Base-by-base conservation (phyloP, 768 basidiomycete species). In the Kwoniella sp. region DNA sequence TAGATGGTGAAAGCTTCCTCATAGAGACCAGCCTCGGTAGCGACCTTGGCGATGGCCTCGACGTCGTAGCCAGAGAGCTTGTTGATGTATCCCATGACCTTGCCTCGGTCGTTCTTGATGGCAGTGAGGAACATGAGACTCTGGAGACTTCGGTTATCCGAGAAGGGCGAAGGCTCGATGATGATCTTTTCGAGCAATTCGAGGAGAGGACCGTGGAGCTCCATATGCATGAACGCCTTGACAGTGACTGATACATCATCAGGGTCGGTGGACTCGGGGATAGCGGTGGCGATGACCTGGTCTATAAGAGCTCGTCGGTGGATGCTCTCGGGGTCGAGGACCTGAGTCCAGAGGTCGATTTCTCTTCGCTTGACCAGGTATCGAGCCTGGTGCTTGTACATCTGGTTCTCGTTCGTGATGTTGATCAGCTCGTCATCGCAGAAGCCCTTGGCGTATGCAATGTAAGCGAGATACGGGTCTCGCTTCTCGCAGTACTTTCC, bases 381-480 rank as follows among this genome's bases (percentile, higher is more conserved):
- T 29, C 96, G 89, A 58, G 96, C 92, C 82, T 98, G 96, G 76
- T 99, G 95, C 83, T 98, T 99, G 86, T 94, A 99, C 96, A 99
- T 99, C 13, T 93, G 89, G 84, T 99, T 99, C 71, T 95, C 94
- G 78, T 98, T 98, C 54, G 96, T 98, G 80, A 99, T 95, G 23
- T 87, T 81, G 76, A 99, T 94, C 65, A 99, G 86, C 82, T 99
- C 96, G 4, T 98, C 93, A 70, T 99, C 96, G 78, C 96, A 99
- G 82, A 97, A 90, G 63, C 96, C 96, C 80, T 98, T 98, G 38
- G 96, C 96, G 77, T 98, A 99, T 0, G 96, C 96, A 73, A 99
- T 98, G 83, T 95, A 99, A 25, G 96, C 96, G 64, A 99, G 85
- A 83, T 96, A 97, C 0, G 96, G 96, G 79, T 99, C 96, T 48